phyloP scores from a whole-genome alignment of 495 filamentous ascomycete species.

The Corynascus novoguineensis region DNA sequence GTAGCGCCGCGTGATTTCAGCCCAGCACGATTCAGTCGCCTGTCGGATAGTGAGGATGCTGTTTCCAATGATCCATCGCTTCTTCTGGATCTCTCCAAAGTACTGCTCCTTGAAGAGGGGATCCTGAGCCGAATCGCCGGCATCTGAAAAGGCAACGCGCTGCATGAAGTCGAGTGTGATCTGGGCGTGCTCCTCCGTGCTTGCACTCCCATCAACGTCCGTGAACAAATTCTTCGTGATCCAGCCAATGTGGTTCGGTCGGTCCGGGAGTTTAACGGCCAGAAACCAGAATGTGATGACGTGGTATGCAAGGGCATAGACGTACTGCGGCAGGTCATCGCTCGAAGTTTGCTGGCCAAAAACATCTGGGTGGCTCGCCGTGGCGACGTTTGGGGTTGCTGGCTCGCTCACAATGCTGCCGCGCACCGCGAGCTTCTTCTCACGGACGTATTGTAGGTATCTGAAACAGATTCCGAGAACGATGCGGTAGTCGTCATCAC shows the following conservation, averaged over 20 bases:
- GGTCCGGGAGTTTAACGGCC: slow-evolving; percentile 74
- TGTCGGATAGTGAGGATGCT: slow-evolving; percentile 85
- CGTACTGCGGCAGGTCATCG: slow-evolving; percentile 78
- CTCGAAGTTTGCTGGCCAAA: slow-evolving; percentile 35
- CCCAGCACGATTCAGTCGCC: slow-evolving; percentile 63
- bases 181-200: slow-evolving; percentile 84
- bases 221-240: slow-evolving; percentile 81
- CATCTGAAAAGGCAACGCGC: slow-evolving; percentile 77
- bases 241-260: slow-evolving; percentile 79
- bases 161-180: slow-evolving; percentile 97
- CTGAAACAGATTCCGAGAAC: slow-evolving; percentile 93
- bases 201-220: slow-evolving; percentile 65
- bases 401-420: slow-evolving; percentile 30
- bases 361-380: slow-evolving; percentile 17
- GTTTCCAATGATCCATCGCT: slow-evolving; percentile 80
- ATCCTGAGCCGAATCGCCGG: slow-evolving; percentile 63
- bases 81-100: slow-evolving; percentile 64
- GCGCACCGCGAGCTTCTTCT: slow-evolving; percentile 42
- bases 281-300: slow-evolving; percentile 97
- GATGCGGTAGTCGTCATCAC: slow-evolving; percentile 80
- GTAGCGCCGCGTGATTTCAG: slow-evolving; percentile 75
- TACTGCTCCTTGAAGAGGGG: slow-evolving; percentile 54
- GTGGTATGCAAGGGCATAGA: slow-evolving; percentile 87
- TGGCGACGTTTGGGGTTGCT: slow-evolving; percentile 27
- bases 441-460: slow-evolving; percentile 68